phyloP scores from a whole-genome alignment of 176 grass and related monocot species.

The Elaeis guineensis region DNA sequence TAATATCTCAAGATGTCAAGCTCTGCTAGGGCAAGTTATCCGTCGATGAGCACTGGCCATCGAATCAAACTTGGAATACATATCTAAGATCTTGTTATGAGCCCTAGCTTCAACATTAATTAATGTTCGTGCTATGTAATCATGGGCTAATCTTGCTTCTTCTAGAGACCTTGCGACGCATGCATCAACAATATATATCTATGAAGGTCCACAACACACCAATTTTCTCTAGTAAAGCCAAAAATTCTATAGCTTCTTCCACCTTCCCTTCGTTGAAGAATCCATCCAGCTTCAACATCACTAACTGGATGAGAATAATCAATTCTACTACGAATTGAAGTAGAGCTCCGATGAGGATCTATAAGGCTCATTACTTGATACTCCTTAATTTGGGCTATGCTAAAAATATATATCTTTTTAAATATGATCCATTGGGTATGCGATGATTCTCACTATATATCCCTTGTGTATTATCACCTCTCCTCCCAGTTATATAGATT shows the following conservation, averaged over 20 bases:
- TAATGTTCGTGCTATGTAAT: slow-evolving; percentile 34
- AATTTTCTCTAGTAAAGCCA: slow-evolving; percentile 39
- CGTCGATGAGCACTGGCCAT: slow-evolving; percentile 55
- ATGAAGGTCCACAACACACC: slow-evolving; percentile 30
- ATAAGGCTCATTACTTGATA: neutral
- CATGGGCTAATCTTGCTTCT: slow-evolving; percentile 53
- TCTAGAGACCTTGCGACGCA: slow-evolving; percentile 45
- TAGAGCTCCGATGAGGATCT: slow-evolving; percentile 16
- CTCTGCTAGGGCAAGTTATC: slow-evolving; percentile 40
- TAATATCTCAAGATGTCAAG: slow-evolving; percentile 64
- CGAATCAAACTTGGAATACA: slow-evolving; percentile 68
- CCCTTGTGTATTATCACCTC: slow-evolving; percentile 18
- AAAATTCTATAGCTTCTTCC: slow-evolving; percentile 57
- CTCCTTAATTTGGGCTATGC: neutral
- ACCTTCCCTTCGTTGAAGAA: slow-evolving; percentile 61
- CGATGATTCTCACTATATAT: slow-evolving; percentile 18
- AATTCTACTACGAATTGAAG: slow-evolving; percentile 15
- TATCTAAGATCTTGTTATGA: slow-evolving; percentile 69
- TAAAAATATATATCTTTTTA: slow-evolving; percentile 19
- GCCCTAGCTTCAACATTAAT: slow-evolving; percentile 32
- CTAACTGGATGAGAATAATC: slow-evolving; percentile 8
- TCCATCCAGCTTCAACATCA: slow-evolving; percentile 28
- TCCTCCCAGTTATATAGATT: slow-evolving; percentile 15
- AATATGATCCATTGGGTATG: slow-evolving; percentile 24
- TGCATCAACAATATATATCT: slow-evolving; percentile 56